phyloP scores from a whole-genome alignment of 805 yeast species.

The Metschnikowia vanudenii region DNA sequence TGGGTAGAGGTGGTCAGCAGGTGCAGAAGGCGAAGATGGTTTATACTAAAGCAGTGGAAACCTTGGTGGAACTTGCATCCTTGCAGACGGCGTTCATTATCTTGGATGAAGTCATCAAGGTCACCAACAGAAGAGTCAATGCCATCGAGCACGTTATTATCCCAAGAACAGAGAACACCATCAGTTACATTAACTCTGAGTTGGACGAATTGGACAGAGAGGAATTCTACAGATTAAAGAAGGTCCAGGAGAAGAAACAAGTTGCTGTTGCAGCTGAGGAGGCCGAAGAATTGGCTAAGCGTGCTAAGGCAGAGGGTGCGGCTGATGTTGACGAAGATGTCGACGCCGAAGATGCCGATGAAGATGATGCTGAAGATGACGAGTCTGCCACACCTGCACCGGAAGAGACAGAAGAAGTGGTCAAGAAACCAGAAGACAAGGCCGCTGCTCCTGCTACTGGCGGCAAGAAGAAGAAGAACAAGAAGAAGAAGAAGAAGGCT shows the following conservation, averaged over 20 bases:
- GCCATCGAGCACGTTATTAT: constrained; percentile 98
- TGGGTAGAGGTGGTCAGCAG: constrained; percentile 98
- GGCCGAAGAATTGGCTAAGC: constrained; percentile 39
- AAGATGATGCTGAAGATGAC: constrained; percentile 22
- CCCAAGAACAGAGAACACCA: constrained; percentile 96
- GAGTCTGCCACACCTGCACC: constrained; percentile 7
- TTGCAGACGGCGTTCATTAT: constrained; percentile 95
- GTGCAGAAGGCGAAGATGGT: constrained; percentile 92
- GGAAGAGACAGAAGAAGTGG: constrained; percentile 2
- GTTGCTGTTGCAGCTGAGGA: constrained; percentile 68
- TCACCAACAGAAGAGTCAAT: constrained; percentile 96
- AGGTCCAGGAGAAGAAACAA: constrained; percentile 93
- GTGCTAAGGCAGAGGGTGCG: constrained; percentile 22
- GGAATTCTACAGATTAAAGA: constrained; percentile 94
- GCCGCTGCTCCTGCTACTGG: constrained; percentile 3
- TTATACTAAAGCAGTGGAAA: constrained; percentile 95
- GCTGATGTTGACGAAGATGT: constrained; percentile 22
- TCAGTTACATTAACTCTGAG: constrained; percentile 86
- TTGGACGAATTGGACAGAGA: constrained; percentile 97
- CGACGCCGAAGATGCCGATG: constrained; percentile 15
- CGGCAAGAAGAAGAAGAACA: constrained; percentile 17
- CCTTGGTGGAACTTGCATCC: constrained; percentile 92
- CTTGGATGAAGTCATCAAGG: constrained; percentile 95
- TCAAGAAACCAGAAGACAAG: constrained; percentile 2
- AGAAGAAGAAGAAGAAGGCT: constrained; percentile 17